phyloP scores from a whole-genome alignment of 345 rosid species.

The Arabis hirsuta region DNA sequence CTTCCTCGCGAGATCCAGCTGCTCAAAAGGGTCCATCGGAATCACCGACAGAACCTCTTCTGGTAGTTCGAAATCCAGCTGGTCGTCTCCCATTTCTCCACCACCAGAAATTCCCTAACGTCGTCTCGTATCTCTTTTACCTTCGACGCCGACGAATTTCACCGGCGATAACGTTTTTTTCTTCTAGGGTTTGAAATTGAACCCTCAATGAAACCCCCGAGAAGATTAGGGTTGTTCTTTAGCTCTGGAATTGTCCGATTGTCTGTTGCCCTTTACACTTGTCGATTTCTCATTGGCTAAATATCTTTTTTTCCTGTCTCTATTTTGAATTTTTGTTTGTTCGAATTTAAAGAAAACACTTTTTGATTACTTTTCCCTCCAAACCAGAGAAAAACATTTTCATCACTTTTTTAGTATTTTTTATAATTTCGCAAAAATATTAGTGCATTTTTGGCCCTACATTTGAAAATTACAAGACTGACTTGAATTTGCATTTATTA shows the following conservation, averaged over 20 bases:
- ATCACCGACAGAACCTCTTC: slow-evolving; percentile 83
- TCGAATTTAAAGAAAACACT: slow-evolving; percentile 18
- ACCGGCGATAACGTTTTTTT: neutral
- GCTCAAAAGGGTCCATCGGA: slow-evolving; percentile 89
- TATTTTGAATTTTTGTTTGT: slow-evolving; percentile 22
- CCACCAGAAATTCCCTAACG: slow-evolving; percentile 31
- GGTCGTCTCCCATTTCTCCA: slow-evolving; percentile 48
- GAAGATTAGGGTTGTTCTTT: slow-evolving; percentile 38
- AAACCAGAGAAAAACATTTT: slow-evolving; percentile 28
- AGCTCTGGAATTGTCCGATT: slow-evolving; percentile 22
- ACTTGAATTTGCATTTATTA: slow-evolving; percentile 28
- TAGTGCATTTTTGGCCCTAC: slow-evolving; percentile 39
- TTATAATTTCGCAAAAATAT: neutral
- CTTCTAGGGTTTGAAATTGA: slow-evolving; percentile 14
- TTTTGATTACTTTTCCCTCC: slow-evolving; percentile 45
- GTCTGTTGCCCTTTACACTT: slow-evolving; percentile 37
- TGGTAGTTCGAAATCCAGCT: slow-evolving; percentile 64
- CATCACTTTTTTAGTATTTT: neutral
- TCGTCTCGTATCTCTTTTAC: slow-evolving; percentile 6
- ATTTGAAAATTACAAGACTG: slow-evolving; percentile 7
- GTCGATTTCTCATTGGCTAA: neutral
- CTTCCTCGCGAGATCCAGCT: slow-evolving; percentile 97
- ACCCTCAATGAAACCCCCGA: slow-evolving; percentile 10
- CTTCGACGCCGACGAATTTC: slow-evolving; percentile 5
- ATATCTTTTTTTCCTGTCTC: slow-evolving; percentile 19